Evolutionary conservation across 1,284 basidiomycete genomes (phyloP), one percentile per base, ranked within the genome.

Genomic region (Boletellus dicymbophilus): DNA sequence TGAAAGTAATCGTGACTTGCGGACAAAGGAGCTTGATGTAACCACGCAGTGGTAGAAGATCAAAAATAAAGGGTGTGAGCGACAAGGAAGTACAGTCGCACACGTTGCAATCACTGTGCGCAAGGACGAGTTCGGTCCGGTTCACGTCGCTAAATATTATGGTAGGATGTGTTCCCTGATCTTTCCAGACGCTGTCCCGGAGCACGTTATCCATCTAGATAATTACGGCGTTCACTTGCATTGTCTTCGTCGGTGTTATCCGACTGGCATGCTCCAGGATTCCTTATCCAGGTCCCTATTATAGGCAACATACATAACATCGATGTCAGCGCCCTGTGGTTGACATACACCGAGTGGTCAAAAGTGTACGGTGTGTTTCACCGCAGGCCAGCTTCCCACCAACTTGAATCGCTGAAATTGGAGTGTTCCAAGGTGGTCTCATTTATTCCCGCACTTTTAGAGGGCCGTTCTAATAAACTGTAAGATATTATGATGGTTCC

Each of bases 381-480:
- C 18, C n/a, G 31, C n/a, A 26, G 16, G 23, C n/a, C 3, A 4
- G 13, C 13, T n/a, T 21, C 23, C 6, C 3, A 4, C 34, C 15
- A 20, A 12, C 31, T 7, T 10, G 10, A n/a, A n/a, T 36, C 21
- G 12, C 26, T 42, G 7, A 30, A 21, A 6, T 27, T 25, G 12
- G n/a, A 2, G 25, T 12, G 12, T 18, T 36, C 9, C 36, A 50
- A 64, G 72, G 72, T 7, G 56, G 60, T 42, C 56, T 73, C 16
- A 28, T 42, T n/a, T 31, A 69, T 49, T 47, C 63, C 16, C 58
- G 58, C 16, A 7, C 60, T 79, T 12, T 63, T 78, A 21, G 74
- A 76, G 18, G 73, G 69, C 48, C 66, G 72, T 20, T 73, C 74
- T 10, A 55, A 52, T 16, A 41, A n/a, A n/a, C n/a, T n/a, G n/a